Evolutionary conservation across 179 eudicot species (phyloP), one percentile per base, ranked within the genome.

Genomic region (Carnegiea gigantea): DNA sequence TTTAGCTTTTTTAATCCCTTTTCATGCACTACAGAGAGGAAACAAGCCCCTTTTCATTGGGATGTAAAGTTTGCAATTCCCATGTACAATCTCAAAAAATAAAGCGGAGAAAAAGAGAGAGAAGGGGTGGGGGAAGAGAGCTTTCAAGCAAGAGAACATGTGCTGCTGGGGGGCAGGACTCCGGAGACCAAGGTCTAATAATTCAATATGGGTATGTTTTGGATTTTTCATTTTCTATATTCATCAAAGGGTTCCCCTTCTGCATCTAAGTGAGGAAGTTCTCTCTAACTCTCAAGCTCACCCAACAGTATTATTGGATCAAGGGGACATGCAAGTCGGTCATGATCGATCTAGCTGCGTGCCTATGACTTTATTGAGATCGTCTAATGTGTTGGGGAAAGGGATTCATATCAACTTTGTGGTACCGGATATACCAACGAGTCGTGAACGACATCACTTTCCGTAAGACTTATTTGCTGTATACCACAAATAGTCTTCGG

Each of bases 71-170:
- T 81, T 84, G 48, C 86, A 73, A n/a, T 73, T 38, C 76, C 70
- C 49, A 75, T 54, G 79, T 65, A 65, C 30, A 26, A 26, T 65
- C 71, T 23, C 36, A 70, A 51, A 67, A 82, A 78, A 79, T 46
- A 73, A 72, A 79, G 78, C 70, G 24, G 54, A 72, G 48, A 68
- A 68, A 36, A 60, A 76, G 82, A 77, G 83, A 79, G 75, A 23
- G 48, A 40, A 40, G 44, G 8, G 17, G 30, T n/a, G 71, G 33
- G 17, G 71, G 17, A n/a, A 5, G 71, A 28, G 71, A 9, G 33
- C 17, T 11, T 65, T 28, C 71, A 65, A 64, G 89, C 88, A 87
- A 81, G 73, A 77, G 84, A 86, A 87, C 90, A 85, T 88, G 90
- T 85, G 86, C 43, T 82, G 90, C 83, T 83, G 86, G 88, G 68